Percentiles rank a stretch among this genome's conserved stretches.
These are phyloP conservation scores for Recurvomyces mirabilis DNA, from an alignment of 495 filamentous ascomycete genomes.

Conservation along the genomic window DNA sequence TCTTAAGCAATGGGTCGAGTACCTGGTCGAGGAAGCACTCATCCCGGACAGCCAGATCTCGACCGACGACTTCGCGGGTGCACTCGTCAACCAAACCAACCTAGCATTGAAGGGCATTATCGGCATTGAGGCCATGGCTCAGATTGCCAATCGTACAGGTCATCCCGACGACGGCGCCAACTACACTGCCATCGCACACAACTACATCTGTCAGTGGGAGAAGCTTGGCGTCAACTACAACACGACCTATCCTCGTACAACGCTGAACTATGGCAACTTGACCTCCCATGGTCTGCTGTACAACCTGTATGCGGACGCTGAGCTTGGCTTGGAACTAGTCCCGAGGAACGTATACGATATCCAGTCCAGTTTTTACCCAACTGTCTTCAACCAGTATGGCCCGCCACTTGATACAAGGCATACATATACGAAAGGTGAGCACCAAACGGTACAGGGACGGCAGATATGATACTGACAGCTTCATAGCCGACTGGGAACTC, in stretches of 20 bases:
- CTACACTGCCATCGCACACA: conserved; percentile 28
- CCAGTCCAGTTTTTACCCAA: conserved; percentile 78
- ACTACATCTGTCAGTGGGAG: conserved; percentile 29
- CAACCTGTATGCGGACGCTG: conserved; percentile 73
- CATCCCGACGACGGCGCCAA: conserved; percentile 22
- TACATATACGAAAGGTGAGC: conserved; percentile 82
- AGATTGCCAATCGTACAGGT: conserved; percentile 25
- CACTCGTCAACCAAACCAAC: conserved; percentile 30
- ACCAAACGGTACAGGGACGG: conserved; percentile 57
- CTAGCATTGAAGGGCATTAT: conserved; percentile 34
- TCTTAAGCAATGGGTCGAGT: conserved; percentile 30
- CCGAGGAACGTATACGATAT: conserved; percentile 66
- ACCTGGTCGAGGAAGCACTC: conserved; percentile 26
- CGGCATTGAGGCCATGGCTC: conserved; percentile 29
- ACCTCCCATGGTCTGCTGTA: conserved; percentile 45
- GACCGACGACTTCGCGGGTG: conserved; percentile 32
- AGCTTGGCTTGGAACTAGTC: conserved; percentile 76
- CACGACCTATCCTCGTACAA: conserved; percentile 31
- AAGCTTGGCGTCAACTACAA: conserved; percentile 18
- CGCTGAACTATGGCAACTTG: conserved; percentile 27
- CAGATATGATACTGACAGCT: background rate
- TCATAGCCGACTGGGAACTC: conserved; percentile 8
- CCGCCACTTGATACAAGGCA: conserved; percentile 78
- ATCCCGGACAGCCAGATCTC: conserved; percentile 28
- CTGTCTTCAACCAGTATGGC: conserved; percentile 71